Base-by-base conservation (phyloP, 2,329 filamentous ascomycete genomes). In the Fusarium sp. region DNA sequence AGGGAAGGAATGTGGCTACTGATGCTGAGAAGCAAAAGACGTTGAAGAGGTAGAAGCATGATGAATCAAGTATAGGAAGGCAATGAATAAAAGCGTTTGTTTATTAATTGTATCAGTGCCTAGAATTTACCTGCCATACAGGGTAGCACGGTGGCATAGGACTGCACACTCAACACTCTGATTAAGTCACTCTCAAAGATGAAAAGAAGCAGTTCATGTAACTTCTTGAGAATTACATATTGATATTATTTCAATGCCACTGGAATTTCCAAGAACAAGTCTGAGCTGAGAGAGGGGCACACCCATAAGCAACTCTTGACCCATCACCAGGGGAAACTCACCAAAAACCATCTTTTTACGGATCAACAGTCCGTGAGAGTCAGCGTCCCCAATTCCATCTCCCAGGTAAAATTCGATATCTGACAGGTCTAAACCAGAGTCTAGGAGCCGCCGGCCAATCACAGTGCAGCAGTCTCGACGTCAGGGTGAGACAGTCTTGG, bases 21-120 rank as follows among this genome's bases (percentile, higher is more conserved):
- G 94, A 96, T 86, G 96, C 95, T 2, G 95, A 98, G 89, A 99
- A 99, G 89, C 96, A 92, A 82, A 92, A 91, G 86, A 92, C 89
- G 7, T 74, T 92, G 78, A 92, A 92, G 85, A 83, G 90, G 80
- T 92, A 83, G 72, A 69, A 22, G 13, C 24, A 47, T 63, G 8
- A 45, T 31, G 5, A 57, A 18, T 34, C 42, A 34, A 38, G n/a
- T 27, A 31, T 29, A 6, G 31, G 42, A 45, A 24, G 47, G 61
- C 24, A 22, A 74, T 62, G 57, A 63, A 67, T 45, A 72, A 73
- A 65, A 42, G 70, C 66, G 56, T 50, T 52, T 59, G 13, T 60
- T 66, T 62, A 24, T 56, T 60, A 3, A 57, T 24, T 24, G n/a
- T 18, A 18, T 35, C 20, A 7, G 47, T 29, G 16, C 5, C 14